These are phyloP conservation scores for barrel medic (Medicago truncatula) DNA, from an alignment of 306 rosid genomes.

Conservation along the genomic window DNA sequence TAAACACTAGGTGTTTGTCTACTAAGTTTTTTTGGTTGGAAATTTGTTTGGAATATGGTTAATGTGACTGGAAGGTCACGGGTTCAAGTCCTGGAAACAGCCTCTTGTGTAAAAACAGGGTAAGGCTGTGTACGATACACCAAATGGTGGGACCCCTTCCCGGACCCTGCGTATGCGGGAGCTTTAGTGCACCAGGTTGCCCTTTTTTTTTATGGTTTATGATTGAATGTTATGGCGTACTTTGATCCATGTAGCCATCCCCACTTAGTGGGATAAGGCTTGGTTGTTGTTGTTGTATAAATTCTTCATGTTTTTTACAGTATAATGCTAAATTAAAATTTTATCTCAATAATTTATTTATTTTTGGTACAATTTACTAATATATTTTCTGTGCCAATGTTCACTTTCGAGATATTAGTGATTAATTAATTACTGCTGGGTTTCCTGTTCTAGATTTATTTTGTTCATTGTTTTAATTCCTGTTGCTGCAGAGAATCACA, in stretches of 20 bases:
- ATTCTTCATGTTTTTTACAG: constrained; percentile 1
- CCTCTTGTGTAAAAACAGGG: too few species aligned
- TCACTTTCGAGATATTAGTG: constrained; percentile 16
- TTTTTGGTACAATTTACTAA: background rate
- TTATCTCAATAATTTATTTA: constrained; percentile 1
- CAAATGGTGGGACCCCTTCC: too few species aligned
- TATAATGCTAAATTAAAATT: constrained; percentile 25
- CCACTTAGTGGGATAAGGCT: too few species aligned
- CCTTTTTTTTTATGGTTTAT: too few species aligned
- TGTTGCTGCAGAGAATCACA: constrained; percentile 84
- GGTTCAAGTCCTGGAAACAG: too few species aligned
- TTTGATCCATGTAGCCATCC: too few species aligned
- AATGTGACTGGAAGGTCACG: too few species aligned
- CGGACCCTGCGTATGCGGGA: too few species aligned
- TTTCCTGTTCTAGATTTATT: constrained; percentile 29
- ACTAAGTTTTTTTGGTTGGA: background rate
- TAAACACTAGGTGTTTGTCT: constrained; percentile 30
- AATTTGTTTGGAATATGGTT: constrained; percentile 5
- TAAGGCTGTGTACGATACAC: too few species aligned
- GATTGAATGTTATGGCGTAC: too few species aligned
- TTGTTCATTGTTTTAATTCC: constrained; percentile 36
- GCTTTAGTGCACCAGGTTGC: too few species aligned
- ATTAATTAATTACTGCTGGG: background rate
- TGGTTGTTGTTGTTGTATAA: background rate
- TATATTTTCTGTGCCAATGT: constrained; percentile 15